These are phyloP conservation scores for Colletotrichum kahawae DNA, from an alignment of 2,329 filamentous ascomycete species.

Conservation along the genomic window DNA sequence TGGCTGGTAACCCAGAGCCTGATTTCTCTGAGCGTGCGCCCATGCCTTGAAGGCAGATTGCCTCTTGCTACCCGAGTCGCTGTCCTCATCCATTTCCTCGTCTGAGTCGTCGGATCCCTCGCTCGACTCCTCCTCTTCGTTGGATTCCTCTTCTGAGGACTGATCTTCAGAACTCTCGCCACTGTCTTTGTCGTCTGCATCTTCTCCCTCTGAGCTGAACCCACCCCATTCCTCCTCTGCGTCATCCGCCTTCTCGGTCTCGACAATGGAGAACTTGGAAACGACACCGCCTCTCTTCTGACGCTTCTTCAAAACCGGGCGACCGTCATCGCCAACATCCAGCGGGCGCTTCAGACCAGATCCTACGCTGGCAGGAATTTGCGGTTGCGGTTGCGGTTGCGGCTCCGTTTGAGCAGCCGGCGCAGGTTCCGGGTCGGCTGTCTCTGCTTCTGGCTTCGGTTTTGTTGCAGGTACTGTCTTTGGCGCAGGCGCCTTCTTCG, in stretches of 20 bases:
- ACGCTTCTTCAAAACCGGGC: conserved; percentile 81
- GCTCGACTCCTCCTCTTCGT: conserved; percentile 19
- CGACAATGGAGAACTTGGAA: conserved; percentile 53
- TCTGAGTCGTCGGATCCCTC: conserved; percentile 29
- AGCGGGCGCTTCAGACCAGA: conserved; percentile 87
- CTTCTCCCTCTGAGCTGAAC: conserved; percentile 25
- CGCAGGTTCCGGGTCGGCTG: background rate
- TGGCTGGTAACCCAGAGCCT: conserved; percentile 72
- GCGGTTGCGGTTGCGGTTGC: background rate
- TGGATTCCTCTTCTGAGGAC: conserved; percentile 32
- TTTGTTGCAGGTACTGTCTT: conserved; percentile 2
- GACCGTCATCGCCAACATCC: conserved; percentile 78
- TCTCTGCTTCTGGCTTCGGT: background rate
- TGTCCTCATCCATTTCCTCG: conserved; percentile 33
- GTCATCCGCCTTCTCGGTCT: conserved; percentile 39
- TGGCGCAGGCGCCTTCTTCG: background rate
- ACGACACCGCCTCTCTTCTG: conserved; percentile 72
- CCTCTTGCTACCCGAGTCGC: conserved; percentile 37
- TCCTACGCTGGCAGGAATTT: conserved; percentile 51
- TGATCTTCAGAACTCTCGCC: conserved; percentile 13
- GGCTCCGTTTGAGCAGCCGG: background rate
- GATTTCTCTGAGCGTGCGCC: conserved; percentile 86
- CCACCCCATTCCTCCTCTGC: conserved; percentile 30
- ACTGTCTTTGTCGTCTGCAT: background rate
- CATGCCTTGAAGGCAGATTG: conserved; percentile 87